phyloP scores from a whole-genome alignment of 306 rosid genomes.

The Adenanthera pavonina region DNA sequence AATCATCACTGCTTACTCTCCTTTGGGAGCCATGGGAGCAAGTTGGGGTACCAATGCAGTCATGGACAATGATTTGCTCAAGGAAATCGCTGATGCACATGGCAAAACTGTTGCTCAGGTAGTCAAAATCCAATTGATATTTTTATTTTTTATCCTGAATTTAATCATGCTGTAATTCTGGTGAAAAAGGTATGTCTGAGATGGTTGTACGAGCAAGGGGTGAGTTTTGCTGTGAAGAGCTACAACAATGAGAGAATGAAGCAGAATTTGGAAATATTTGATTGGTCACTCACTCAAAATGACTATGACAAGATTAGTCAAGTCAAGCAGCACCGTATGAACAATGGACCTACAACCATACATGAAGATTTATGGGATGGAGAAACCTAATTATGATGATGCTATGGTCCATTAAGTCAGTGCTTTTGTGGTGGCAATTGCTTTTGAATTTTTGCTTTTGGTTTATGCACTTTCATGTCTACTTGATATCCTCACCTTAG shows the following conservation, averaged over 20 bases:
- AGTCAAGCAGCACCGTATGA: neutral
- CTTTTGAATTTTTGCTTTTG: too few relatives aligned
- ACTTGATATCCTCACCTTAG: too few relatives aligned
- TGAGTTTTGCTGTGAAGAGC: slow-evolving; percentile 39
- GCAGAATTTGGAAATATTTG: slow-evolving; percentile 54
- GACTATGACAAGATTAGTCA: slow-evolving; percentile 7
- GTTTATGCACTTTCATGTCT: too few relatives aligned
- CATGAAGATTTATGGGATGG: neutral
- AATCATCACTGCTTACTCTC: slow-evolving; percentile 56
- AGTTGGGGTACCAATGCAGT: slow-evolving; percentile 48
- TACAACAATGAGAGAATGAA: slow-evolving; percentile 53
- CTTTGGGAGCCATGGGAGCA: slow-evolving; percentile 48
- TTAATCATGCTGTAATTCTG: neutral
- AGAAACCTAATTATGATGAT: neutral
- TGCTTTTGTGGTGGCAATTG: too few relatives aligned
- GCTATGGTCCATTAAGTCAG: too few relatives aligned
- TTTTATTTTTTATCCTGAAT: neutral
- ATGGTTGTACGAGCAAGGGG: slow-evolving; percentile 57
- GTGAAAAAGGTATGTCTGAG: slow-evolving; percentile 47
- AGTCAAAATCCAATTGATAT: too few relatives aligned
- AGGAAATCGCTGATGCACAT: slow-evolving; percentile 43
- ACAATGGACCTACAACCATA: neutral
- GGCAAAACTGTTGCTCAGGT: slow-evolving; percentile 58
- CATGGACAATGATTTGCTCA: slow-evolving; percentile 44
- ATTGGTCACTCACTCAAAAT: slow-evolving; percentile 43